Percentiles rank a stretch among this genome's conserved stretches.
Evolutionary conservation across 1,284 basidiomycete genomes (phyloP).

Genomic region (Rhodofomes roseus): DNA sequence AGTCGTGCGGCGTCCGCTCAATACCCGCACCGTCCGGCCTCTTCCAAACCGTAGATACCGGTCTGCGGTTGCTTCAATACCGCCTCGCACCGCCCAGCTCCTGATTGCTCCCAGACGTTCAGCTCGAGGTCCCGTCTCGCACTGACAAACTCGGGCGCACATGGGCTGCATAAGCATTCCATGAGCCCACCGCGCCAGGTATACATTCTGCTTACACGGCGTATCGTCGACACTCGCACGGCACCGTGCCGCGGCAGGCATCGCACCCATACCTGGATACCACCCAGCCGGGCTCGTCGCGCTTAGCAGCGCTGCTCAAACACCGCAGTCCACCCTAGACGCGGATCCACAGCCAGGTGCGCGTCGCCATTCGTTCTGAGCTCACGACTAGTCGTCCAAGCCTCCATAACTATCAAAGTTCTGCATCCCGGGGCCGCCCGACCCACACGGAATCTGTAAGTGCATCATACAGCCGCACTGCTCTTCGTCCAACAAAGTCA

Average conservation of each 20-base stretch:
- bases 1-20: not conserved
- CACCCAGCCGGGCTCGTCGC: too few relatives aligned
- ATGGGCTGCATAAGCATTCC: not conserved
- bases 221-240: not conserved
- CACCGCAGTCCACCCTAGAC: not conserved
- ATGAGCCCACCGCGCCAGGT: not conserved
- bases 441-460: not conserved
- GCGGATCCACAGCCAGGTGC: slow-evolving; percentile 1
- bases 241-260: not conserved
- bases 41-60: too few relatives aligned
- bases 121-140: too few relatives aligned
- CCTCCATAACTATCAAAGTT: not conserved
- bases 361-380: not conserved
- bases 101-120: not conserved
- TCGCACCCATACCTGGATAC: not conserved
- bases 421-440: not conserved
- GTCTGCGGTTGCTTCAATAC: not conserved
- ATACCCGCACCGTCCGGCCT: not conserved
- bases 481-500: not conserved
- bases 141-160: not conserved
- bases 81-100: not conserved
- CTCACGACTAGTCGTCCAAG: not conserved
- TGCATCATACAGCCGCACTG: not conserved
- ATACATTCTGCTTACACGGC: not conserved
- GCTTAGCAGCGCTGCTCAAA: not conserved